Conservation (phyloP, 495 filamentous ascomycete species). For the Hypoxylon cercidicola region DNA sequence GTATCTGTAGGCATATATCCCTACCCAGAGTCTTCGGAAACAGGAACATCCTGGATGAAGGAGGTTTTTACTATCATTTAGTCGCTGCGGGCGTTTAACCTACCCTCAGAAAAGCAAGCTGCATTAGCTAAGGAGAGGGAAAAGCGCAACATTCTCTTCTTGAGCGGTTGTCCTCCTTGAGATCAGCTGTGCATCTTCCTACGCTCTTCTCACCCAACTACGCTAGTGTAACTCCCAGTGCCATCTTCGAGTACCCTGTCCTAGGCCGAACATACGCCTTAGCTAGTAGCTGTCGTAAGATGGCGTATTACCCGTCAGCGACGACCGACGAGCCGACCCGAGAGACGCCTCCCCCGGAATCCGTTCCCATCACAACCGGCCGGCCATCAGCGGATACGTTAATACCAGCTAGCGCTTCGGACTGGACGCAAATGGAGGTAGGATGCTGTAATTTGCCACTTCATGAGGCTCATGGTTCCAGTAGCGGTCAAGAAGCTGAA, state of each 20-base stretch:
- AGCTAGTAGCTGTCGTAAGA: not conserved
- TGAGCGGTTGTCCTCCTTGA: constrained; percentile 3
- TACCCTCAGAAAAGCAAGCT: constrained; percentile 16
- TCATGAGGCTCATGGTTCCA: not conserved
- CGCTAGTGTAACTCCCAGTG: constrained; percentile 1
- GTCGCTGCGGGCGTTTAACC: not conserved
- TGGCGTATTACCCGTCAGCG: constrained; percentile 8
- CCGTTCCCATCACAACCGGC: not conserved
- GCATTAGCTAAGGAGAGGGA: constrained; percentile 4
- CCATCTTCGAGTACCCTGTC: constrained; percentile 8
- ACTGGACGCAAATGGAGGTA: constrained; percentile 41
- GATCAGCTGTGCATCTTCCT: constrained; percentile 12
- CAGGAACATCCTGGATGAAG: constrained; percentile 2
- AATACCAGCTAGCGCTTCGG: constrained; percentile 26
- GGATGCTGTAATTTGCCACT: not conserved
- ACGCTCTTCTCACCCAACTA: not conserved
- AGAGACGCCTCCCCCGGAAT: constrained; percentile 4
- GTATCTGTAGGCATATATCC: constrained; percentile 11
- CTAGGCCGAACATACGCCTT: constrained; percentile 2
- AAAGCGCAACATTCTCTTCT: constrained; percentile 4
- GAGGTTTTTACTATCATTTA: constrained; percentile 10
- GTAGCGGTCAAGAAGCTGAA: not conserved
- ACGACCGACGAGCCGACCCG: constrained; percentile 6
- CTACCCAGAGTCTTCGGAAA: constrained; percentile 17
- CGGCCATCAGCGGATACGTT: constrained; percentile 21